These are phyloP conservation scores for Heterobasidion irregulare DNA, from an alignment of 1,284 basidiomycete species.

Conservation along the genomic window DNA sequence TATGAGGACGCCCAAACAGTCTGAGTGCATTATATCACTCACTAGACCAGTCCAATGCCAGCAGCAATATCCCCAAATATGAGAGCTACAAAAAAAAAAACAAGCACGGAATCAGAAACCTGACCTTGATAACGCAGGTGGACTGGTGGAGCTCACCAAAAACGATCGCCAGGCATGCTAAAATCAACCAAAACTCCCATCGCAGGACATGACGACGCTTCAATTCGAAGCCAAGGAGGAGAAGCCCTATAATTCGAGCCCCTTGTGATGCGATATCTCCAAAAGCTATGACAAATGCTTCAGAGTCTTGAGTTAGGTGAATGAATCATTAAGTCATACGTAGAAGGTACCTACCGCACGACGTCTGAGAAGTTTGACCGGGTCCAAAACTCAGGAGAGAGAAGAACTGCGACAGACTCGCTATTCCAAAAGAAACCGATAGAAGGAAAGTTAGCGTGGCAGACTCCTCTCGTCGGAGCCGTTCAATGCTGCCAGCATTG, in stretches of 20 bases:
- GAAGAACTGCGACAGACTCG: slow-evolving; percentile 8
- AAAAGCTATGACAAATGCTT: slow-evolving; percentile 44
- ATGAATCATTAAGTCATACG: neutral
- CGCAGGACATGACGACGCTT: slow-evolving; percentile 21
- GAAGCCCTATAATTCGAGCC: slow-evolving; percentile 33
- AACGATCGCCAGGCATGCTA: slow-evolving; percentile 25
- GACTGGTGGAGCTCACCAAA: slow-evolving; percentile 25
- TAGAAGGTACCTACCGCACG: slow-evolving; percentile 5
- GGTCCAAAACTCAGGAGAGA: slow-evolving; percentile 8
- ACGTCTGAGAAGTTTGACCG: neutral
- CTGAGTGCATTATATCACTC: neutral
- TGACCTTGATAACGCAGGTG: neutral
- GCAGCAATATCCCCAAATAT: neutral
- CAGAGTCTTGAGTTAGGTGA: neutral
- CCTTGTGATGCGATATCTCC: slow-evolving; percentile 35
- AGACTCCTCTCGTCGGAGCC: neutral
- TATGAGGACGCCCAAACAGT: too few species aligned
- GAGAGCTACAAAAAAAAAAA: neutral
- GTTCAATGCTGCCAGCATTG: slow-evolving; percentile 3
- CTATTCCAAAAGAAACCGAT: slow-evolving; percentile 6
- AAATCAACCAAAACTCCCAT: slow-evolving; percentile 28
- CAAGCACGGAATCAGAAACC: neutral
- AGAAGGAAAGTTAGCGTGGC: slow-evolving; percentile 3
- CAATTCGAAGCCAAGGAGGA: slow-evolving; percentile 34
- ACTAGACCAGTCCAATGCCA: neutral